Conservation (phyloP, 2,329 filamentous ascomycete species). For the Ophiostoma sp. region DNA sequence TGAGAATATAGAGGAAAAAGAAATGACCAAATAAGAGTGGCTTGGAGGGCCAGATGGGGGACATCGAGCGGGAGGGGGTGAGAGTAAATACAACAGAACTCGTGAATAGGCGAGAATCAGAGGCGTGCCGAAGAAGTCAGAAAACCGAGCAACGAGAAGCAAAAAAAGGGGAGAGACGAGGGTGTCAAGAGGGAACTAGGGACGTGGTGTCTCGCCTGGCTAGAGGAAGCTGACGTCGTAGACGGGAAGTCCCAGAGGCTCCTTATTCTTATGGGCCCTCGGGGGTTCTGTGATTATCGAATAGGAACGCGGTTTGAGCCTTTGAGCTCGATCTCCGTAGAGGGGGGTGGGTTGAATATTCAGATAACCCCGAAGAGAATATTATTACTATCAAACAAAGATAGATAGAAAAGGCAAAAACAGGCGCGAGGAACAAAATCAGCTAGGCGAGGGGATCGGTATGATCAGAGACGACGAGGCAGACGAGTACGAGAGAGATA, state of each 20-base stretch:
- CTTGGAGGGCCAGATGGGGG: too few relatives aligned
- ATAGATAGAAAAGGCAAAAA: neutral
- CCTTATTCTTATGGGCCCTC: neutral
- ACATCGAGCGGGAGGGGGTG: too few relatives aligned
- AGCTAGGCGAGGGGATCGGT: neutral
- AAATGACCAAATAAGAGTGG: too few relatives aligned
- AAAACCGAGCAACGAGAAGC: neutral
- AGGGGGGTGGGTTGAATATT: neutral
- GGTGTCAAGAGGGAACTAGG: slow-evolving; percentile 3
- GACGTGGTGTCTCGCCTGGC: neutral
- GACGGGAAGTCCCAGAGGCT: slow-evolving; percentile 8
- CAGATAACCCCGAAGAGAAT: too few relatives aligned
- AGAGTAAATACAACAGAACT: too few relatives aligned
- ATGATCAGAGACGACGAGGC: neutral
- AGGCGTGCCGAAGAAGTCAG: too few relatives aligned
- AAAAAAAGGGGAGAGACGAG: neutral
- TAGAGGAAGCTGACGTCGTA: slow-evolving; percentile 8
- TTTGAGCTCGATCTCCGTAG: too few relatives aligned
- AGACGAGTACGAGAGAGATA: neutral
- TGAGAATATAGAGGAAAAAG: too few relatives aligned
- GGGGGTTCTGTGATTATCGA: neutral
- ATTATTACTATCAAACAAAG: neutral
- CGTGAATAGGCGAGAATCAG: too few relatives aligned
- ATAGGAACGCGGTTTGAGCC: neutral
- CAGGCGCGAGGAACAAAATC: neutral